A percentile compares a stretch with the other conserved stretches of the same genome.
phyloP scores from a whole-genome alignment of 106 monocot species.

The Phalaenopsis aphrodite region DNA sequence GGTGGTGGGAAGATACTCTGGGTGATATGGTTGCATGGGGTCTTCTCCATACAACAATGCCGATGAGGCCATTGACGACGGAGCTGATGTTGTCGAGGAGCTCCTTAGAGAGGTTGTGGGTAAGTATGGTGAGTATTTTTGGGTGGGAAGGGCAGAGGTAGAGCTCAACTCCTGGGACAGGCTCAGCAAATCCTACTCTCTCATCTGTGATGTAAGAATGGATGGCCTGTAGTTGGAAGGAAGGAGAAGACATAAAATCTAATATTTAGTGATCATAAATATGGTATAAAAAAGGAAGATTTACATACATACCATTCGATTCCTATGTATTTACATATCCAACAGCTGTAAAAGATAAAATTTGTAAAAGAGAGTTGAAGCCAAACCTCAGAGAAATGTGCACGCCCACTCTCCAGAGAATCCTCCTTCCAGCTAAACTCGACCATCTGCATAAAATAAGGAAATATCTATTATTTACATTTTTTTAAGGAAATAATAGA shows the following conservation, averaged over 20 bases:
- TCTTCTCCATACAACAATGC: constrained; percentile 73
- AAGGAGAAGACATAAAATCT: not conserved
- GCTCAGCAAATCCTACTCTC: constrained; percentile 76
- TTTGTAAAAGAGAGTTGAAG: not conserved
- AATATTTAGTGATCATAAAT: not conserved
- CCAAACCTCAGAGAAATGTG: constrained; percentile 53
- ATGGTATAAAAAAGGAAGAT: too few relatives aligned
- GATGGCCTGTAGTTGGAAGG: constrained; percentile 33
- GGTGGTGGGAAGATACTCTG: constrained; percentile 29
- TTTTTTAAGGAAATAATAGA: too few relatives aligned
- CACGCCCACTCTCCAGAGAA: constrained; percentile 48
- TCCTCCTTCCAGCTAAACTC: constrained; percentile 76
- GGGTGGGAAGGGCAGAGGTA: constrained; percentile 72
- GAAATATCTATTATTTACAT: too few relatives aligned
- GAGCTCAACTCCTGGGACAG: constrained; percentile 57
- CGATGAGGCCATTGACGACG: constrained; percentile 31
- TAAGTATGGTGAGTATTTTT: constrained; percentile 39
- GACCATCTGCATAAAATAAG: constrained; percentile 32
- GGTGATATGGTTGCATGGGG: constrained; percentile 39
- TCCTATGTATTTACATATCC: not conserved
- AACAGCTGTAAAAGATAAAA: not conserved
- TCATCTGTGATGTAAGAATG: constrained; percentile 75
- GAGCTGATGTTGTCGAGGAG: constrained; percentile 20
- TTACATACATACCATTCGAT: too few relatives aligned
- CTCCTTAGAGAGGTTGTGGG: constrained; percentile 39